Conservation (phyloP, 306 rosid species). For the Prunus dulcis region DNA sequence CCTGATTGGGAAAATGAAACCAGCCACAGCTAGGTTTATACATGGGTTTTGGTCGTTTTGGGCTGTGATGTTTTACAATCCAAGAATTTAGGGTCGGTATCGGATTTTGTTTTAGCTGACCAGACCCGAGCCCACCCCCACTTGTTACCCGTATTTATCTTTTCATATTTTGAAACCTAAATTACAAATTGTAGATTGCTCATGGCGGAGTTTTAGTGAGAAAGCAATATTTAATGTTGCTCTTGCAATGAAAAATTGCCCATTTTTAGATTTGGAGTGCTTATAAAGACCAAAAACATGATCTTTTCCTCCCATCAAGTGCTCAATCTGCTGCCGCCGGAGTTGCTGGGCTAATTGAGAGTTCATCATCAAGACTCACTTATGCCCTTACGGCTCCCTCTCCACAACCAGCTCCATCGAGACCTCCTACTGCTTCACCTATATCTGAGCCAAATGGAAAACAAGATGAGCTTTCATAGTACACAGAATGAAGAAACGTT, state of each 20-base stretch:
- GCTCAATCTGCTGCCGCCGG: slow-evolving; percentile 99
- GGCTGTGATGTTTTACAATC: not conserved
- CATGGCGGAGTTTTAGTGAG: not conserved
- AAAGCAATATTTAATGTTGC: not conserved
- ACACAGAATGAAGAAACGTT: slow-evolving; percentile 12
- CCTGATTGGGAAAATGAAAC: not conserved
- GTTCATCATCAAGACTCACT: slow-evolving; percentile 80
- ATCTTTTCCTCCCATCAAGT: slow-evolving; percentile 96
- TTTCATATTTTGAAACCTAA: not conserved
- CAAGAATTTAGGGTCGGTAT: not conserved
- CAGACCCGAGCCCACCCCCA: not conserved
- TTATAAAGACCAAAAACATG: slow-evolving; percentile 97
- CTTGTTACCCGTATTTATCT: not conserved
- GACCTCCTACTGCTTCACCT: slow-evolving; percentile 49
- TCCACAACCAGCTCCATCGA: slow-evolving; percentile 47
- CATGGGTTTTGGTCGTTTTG: not conserved
- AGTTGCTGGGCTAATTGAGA: slow-evolving; percentile 93
- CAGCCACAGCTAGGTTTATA: not conserved
- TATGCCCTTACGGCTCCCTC: slow-evolving; percentile 88
- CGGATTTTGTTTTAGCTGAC: not conserved
- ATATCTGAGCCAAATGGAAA: slow-evolving; percentile 47
- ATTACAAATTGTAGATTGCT: not conserved
- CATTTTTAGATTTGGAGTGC: slow-evolving; percentile 93
- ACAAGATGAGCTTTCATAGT: slow-evolving; percentile 45
- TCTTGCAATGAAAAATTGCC: not conserved